A percentile compares a stretch with the other conserved stretches of the same genome.
These are phyloP conservation scores for Globisporangium acanthophoron DNA, from an alignment of 352 stramenopile genomes.

Conservation along the genomic window DNA sequence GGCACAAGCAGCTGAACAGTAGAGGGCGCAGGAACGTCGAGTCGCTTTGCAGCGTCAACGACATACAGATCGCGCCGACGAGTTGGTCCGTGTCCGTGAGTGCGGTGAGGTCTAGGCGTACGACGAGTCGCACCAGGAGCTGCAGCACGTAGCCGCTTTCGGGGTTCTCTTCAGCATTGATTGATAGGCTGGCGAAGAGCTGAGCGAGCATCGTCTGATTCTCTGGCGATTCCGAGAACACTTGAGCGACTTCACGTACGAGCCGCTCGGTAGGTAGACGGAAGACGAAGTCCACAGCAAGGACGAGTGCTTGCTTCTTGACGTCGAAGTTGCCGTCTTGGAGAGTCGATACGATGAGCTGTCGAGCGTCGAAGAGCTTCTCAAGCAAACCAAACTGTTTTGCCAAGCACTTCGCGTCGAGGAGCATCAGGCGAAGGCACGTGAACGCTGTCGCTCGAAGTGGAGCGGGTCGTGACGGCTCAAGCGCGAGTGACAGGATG, in stretches of 20 bases:
- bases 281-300: conserved; percentile 11
- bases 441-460: conserved; percentile 9
- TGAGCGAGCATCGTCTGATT: conserved; percentile 9
- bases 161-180: conserved; percentile 2
- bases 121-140: conserved; percentile 24
- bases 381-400: conserved; percentile 7
- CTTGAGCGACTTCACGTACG: conserved; percentile 4
- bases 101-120: conserved; percentile 20
- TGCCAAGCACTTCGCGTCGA: conserved; percentile 6
- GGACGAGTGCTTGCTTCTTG: conserved; percentile 11
- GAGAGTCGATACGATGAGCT: conserved; percentile 1
- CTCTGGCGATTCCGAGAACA: conserved; percentile 7
- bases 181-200: conserved; percentile 6
- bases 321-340: conserved; percentile 9
- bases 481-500: conserved; percentile 1
- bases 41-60: conserved; percentile 16
- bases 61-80: conserved; percentile 23
- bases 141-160: conserved; percentile 20
- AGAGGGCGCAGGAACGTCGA: conserved; percentile 31
- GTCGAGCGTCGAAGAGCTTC: conserved; percentile 9
- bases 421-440: conserved; percentile 12
- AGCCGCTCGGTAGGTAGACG: conserved; percentile 5
- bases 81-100: conserved; percentile 23
- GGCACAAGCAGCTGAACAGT: conserved; percentile 10
- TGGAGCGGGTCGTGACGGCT: too few species aligned